A percentile compares a stretch with the other conserved stretches of the same genome.
These are phyloP conservation scores for Sarocladium kiliense DNA, from an alignment of 2,329 filamentous ascomycete genomes.

Conservation along the genomic window DNA sequence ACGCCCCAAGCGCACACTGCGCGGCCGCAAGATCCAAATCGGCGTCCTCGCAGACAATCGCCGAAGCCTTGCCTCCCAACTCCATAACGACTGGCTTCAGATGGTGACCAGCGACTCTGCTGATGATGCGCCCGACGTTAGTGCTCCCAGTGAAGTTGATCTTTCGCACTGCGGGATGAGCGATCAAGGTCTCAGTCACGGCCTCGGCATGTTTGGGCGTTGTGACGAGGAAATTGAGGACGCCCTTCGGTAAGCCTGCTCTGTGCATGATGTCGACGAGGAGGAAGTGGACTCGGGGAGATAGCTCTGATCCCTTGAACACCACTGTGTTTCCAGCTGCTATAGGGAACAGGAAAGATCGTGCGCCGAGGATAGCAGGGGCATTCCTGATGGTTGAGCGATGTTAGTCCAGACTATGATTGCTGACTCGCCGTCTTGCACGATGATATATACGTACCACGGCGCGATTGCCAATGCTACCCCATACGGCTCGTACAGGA, in stretches of 20 bases:
- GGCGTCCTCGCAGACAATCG: slow-evolving; percentile 38
- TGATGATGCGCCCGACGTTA: slow-evolving; percentile 35
- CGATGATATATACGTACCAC: slow-evolving; percentile 16
- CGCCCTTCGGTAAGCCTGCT: slow-evolving; percentile 36
- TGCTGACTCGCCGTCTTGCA: not conserved
- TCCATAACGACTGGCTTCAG: slow-evolving; percentile 43
- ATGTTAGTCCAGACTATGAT: not conserved
- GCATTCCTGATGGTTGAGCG: slow-evolving; percentile 20
- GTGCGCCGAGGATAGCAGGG: slow-evolving; percentile 18
- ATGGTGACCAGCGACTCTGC: slow-evolving; percentile 26
- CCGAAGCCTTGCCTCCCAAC: slow-evolving; percentile 40
- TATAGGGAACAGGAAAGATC: slow-evolving; percentile 14
- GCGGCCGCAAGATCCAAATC: slow-evolving; percentile 35
- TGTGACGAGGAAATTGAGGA: slow-evolving; percentile 31
- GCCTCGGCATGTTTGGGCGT: slow-evolving; percentile 24
- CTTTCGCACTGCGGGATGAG: slow-evolving; percentile 30
- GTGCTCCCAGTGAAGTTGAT: slow-evolving; percentile 41
- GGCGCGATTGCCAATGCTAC: slow-evolving; percentile 25
- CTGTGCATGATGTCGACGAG: slow-evolving; percentile 30
- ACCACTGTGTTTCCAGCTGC: slow-evolving; percentile 21
- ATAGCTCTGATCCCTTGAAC: slow-evolving; percentile 28
- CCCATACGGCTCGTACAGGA: slow-evolving; percentile 38
- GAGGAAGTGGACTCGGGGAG: slow-evolving; percentile 23
- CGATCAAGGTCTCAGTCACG: slow-evolving; percentile 30
- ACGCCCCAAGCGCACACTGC: slow-evolving; percentile 19